Conservation (phyloP, 169 alveolate species). For the Plasmodium relictum region DNA sequence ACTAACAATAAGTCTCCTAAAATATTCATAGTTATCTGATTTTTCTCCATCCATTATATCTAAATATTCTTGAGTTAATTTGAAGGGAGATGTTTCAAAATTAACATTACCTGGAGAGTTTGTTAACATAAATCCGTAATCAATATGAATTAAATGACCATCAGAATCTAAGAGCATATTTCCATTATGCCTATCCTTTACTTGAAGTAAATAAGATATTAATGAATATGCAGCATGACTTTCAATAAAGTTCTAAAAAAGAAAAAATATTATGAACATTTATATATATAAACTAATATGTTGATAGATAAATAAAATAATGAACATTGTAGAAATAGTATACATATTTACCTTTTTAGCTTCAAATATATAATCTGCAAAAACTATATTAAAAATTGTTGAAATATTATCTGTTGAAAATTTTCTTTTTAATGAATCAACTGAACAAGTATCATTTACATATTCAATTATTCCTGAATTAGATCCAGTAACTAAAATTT, state of each 20-base stretch:
- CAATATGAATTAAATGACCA: conserved; percentile 97
- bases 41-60: conserved; percentile 95
- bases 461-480: conserved; percentile 94
- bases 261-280: conserved; percentile 2
- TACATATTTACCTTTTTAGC: conserved; percentile 83
- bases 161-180: conserved; percentile 94
- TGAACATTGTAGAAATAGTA: too few relatives aligned
- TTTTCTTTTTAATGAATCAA: conserved; percentile 84
- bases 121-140: conserved; percentile 96
- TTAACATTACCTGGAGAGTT: conserved; percentile 97
- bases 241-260: conserved; percentile 90
- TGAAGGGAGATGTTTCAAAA: conserved; percentile 97
- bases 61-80: conserved; percentile 95
- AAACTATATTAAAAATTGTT: conserved; percentile 82
- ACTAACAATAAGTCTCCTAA: conserved; percentile 88
- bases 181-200: conserved; percentile 97
- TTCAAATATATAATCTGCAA: conserved; percentile 82
- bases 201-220: conserved; percentile 94
- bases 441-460: conserved; percentile 86
- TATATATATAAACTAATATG: background rate
- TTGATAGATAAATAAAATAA: too few relatives aligned
- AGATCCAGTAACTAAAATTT: conserved; percentile 94
- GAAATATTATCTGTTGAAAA: conserved; percentile 84
- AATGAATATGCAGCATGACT: conserved; percentile 97
- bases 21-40: conserved; percentile 92